Evolutionary conservation across 2,329 filamentous ascomycete species (phyloP).

Genomic region (Ceratocystis ficicola): DNA sequence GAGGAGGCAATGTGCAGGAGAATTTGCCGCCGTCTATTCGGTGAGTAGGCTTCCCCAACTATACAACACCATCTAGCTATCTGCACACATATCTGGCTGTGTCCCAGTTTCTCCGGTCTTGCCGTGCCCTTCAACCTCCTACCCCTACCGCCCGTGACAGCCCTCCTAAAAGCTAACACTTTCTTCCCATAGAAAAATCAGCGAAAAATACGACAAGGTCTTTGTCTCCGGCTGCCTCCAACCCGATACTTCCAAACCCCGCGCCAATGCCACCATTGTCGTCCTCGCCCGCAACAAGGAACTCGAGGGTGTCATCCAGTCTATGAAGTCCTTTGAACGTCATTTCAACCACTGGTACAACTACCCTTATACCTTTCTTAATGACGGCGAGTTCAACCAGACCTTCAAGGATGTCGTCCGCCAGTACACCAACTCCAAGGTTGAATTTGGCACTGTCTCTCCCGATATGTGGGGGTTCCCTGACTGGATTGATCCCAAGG

Average conservation of each 20-base stretch:
- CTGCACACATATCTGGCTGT: background rate
- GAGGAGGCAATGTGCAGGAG: conserved; percentile 61
- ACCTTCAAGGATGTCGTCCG: conserved; percentile 77
- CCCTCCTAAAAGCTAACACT: background rate
- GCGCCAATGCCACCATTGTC: conserved; percentile 90
- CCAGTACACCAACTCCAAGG: conserved; percentile 76
- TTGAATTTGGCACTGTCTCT: conserved; percentile 92
- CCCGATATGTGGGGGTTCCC: conserved; percentile 90
- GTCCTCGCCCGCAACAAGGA: conserved; percentile 94
- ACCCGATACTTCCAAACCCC: conserved; percentile 62
- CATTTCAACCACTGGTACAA: conserved; percentile 99
- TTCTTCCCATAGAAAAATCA: conserved; percentile 65
- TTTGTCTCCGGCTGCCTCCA: conserved; percentile 84
- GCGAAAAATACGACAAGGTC: conserved; percentile 92
- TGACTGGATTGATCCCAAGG: conserved; percentile 88
- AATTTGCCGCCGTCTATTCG: conserved; percentile 78
- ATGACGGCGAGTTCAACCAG: conserved; percentile 93
- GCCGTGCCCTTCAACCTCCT: background rate
- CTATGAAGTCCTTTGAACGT: conserved; percentile 91
- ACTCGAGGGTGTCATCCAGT: conserved; percentile 88
- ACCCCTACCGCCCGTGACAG: background rate
- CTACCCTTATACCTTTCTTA: conserved; percentile 96
- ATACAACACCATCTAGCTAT: background rate
- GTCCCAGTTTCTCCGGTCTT: background rate
- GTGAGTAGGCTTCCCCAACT: conserved; percentile 38